Conservation (phyloP, 306 rosid species). For the Oxytropis ochrocephala region DNA sequence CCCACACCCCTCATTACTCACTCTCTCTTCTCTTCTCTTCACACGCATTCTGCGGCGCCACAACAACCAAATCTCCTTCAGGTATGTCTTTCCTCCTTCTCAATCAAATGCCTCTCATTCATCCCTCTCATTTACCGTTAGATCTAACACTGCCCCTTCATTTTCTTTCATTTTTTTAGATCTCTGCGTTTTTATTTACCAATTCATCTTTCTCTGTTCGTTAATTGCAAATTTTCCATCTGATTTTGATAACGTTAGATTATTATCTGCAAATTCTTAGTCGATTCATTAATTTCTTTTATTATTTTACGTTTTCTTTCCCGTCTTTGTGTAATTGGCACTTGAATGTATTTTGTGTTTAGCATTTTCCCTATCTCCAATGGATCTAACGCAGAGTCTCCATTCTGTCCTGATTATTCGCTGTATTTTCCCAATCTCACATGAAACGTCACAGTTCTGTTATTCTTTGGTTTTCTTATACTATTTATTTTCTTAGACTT, state of each 20-base stretch:
- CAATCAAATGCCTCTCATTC: not conserved
- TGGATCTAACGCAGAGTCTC: constrained; percentile 7
- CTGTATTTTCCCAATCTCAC: not conserved
- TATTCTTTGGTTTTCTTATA: not conserved
- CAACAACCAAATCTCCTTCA: not conserved
- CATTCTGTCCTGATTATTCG: not conserved
- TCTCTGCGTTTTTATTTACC: not conserved
- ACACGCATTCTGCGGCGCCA: not conserved
- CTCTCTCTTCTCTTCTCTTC: not conserved
- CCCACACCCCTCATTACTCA: not conserved
- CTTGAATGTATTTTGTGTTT: not conserved
- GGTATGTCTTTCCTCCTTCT: not conserved
- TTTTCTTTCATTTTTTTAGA: not conserved
- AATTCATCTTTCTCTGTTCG: not conserved
- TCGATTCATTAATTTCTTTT: not conserved
- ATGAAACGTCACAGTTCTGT: not conserved
- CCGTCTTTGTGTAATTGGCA: not conserved
- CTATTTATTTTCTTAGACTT: too few relatives aligned
- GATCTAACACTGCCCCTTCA: not conserved
- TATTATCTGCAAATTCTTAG: not conserved
- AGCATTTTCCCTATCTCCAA: not conserved
- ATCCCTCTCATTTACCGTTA: not conserved
- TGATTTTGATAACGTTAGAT: not conserved
- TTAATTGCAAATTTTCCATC: not conserved
- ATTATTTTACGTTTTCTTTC: not conserved